Evolutionary conservation across 768 basidiomycete species (phyloP).

Genomic region (Floccularia luteovirens): DNA sequence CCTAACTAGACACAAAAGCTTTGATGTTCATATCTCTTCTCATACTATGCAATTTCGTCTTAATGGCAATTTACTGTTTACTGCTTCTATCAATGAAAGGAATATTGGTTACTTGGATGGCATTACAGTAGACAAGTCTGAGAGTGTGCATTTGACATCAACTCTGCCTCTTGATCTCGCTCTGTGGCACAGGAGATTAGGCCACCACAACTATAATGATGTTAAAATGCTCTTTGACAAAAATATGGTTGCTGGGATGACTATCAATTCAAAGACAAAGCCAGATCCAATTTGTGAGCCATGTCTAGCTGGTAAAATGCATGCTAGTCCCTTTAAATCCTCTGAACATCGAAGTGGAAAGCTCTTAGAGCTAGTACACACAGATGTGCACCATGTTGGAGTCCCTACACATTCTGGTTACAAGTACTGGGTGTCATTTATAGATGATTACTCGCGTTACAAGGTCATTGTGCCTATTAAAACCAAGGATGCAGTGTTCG

Average conservation of each 20-base stretch:
- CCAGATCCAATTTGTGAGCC: slow-evolving; percentile 16
- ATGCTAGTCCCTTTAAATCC: slow-evolving; percentile 10
- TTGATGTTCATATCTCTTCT: not conserved
- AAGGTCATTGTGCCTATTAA: slow-evolving; percentile 4
- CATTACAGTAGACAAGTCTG: slow-evolving; percentile 5
- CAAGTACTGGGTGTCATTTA: slow-evolving; percentile 8
- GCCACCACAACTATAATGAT: slow-evolving; percentile 16
- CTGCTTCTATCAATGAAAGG: slow-evolving; percentile 2
- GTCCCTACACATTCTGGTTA: slow-evolving; percentile 1
- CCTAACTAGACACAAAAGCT: slow-evolving; percentile 1
- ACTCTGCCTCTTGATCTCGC: slow-evolving; percentile 15
- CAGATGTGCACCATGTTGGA: not conserved
- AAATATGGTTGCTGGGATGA: slow-evolving; percentile 8
- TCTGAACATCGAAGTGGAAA: not conserved
- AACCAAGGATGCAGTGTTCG: slow-evolving; percentile 15
- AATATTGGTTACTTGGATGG: slow-evolving; percentile 8
- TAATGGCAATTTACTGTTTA: slow-evolving; percentile 3
- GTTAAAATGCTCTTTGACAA: slow-evolving; percentile 6
- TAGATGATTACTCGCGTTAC: slow-evolving; percentile 4
- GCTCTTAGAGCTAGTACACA: slow-evolving; percentile 2
- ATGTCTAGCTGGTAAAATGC: slow-evolving; percentile 12
- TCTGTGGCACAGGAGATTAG: slow-evolving; percentile 21
- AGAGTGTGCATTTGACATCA: slow-evolving; percentile 8
- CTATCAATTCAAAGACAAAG: slow-evolving; percentile 5
- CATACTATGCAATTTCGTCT: not conserved